phyloP scores from a whole-genome alignment of 345 rosid genomes.

The Salix udensis region DNA sequence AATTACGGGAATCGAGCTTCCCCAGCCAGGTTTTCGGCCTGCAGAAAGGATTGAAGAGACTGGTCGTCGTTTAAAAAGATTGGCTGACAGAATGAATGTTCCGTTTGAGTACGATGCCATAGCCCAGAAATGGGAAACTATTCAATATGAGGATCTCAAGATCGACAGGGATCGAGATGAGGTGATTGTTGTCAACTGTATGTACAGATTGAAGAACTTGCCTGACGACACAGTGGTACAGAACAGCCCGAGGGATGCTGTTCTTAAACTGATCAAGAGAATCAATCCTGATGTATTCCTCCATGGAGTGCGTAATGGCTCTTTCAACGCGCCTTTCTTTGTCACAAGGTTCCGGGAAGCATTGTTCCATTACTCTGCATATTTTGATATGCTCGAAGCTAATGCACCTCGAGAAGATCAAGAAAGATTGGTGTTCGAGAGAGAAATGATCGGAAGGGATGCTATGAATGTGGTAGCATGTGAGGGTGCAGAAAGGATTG shows the following conservation, averaged over 20 bases:
- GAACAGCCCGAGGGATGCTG: conserved; percentile 59
- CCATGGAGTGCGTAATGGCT: conserved; percentile 57
- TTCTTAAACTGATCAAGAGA: conserved; percentile 47
- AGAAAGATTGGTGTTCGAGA: conserved; percentile 55
- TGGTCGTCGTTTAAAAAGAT: conserved; percentile 48
- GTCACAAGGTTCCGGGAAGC: conserved; percentile 64
- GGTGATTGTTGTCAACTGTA: conserved; percentile 54
- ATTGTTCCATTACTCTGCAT: conserved; percentile 58
- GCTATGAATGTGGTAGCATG: conserved; percentile 64
- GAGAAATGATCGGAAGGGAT: conserved; percentile 50
- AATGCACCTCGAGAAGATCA: conserved; percentile 43
- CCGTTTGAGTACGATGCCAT: conserved; percentile 55
- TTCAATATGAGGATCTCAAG: conserved; percentile 55
- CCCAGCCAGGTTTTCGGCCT: conserved; percentile 81
- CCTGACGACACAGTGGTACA: conserved; percentile 59
- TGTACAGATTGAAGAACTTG: conserved; percentile 46
- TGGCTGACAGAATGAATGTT: conserved; percentile 53
- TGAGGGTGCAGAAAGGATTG: conserved; percentile 64
- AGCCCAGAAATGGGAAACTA: conserved; percentile 76
- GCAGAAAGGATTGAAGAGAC: conserved; percentile 69
- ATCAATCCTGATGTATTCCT: conserved; percentile 61
- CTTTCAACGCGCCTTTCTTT: conserved; percentile 69
- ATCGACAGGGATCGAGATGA: conserved; percentile 48
- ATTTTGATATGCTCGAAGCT: conserved; percentile 62
- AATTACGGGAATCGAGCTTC: conserved; percentile 72